These are phyloP conservation scores for Gossypium ekmanianum DNA, from an alignment of 345 rosid species.

Conservation along the genomic window DNA sequence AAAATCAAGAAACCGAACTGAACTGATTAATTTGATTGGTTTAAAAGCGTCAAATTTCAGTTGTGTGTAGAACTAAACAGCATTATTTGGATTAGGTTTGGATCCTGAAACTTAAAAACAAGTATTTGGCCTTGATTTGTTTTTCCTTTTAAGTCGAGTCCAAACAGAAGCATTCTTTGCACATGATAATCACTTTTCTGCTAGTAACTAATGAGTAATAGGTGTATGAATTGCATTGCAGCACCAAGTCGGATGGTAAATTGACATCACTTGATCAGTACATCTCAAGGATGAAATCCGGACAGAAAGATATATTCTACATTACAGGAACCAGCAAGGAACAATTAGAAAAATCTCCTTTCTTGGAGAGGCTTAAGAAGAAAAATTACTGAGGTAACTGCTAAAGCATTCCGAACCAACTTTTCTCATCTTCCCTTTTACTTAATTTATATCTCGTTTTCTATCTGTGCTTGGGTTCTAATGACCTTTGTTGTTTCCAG, in stretches of 20 bases:
- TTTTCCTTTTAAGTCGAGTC: too few species aligned
- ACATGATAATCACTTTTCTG: not conserved
- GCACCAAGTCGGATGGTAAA: constrained; percentile 88
- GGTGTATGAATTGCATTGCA: constrained; percentile 20
- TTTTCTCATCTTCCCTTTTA: too few species aligned
- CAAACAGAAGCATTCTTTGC: not conserved
- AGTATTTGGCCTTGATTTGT: too few species aligned
- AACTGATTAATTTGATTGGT: not conserved
- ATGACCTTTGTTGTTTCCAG: constrained; percentile 32
- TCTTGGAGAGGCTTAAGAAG: constrained; percentile 90
- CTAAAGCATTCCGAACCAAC: not conserved
- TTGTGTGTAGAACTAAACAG: too few species aligned
- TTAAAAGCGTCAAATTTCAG: too few species aligned
- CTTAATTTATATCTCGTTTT: not conserved
- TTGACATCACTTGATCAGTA: constrained; percentile 91
- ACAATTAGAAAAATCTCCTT: constrained; percentile 90
- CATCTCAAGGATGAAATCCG: constrained; percentile 85
- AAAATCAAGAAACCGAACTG: not conserved
- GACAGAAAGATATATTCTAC: constrained; percentile 87
- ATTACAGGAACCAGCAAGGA: constrained; percentile 92
- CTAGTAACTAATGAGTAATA: not conserved
- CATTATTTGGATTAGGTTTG: too few species aligned
- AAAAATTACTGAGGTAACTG: constrained; percentile 76
- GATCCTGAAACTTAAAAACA: too few species aligned
- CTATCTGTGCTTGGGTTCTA: not conserved